Evolutionary conservation across 164 flowering plant genomes (phyloP).

Genomic region (Sedum album): DNA sequence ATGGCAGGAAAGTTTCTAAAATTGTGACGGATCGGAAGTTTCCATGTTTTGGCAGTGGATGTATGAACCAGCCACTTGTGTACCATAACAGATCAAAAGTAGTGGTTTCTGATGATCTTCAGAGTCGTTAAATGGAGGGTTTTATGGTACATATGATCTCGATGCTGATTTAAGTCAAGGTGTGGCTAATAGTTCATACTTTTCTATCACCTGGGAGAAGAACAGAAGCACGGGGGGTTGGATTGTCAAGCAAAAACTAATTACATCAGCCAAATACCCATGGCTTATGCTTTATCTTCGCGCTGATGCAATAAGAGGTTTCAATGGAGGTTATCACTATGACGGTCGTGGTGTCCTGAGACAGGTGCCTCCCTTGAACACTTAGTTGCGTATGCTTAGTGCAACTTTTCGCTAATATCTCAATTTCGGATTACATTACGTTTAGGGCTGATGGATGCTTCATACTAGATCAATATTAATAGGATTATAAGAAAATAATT

Average conservation of each 20-base stretch:
- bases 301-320: constrained; percentile 50
- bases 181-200: constrained; percentile 28
- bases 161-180: constrained; percentile 24
- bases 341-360: constrained; percentile 55
- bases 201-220: constrained; percentile 57
- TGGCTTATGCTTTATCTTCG: constrained; percentile 77
- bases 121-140: constrained; percentile 31
- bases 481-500: too few species aligned
- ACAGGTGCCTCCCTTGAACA: constrained; percentile 12
- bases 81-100: constrained; percentile 38
- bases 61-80: constrained; percentile 66
- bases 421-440: too few species aligned
- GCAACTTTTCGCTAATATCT: neutral
- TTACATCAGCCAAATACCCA: constrained; percentile 62
- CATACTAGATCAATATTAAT: too few species aligned
- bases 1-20: constrained; percentile 39
- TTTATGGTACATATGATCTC: constrained; percentile 57
- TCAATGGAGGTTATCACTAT: constrained; percentile 68
- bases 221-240: constrained; percentile 53
- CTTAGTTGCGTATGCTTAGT: neutral
- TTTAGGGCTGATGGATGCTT: too few species aligned
- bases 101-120: constrained; percentile 5
- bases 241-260: constrained; percentile 49
- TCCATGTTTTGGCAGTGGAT: constrained; percentile 64
- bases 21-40: constrained; percentile 33